Conservation (phyloP, 495 filamentous ascomycete species). For the Podospora fimiseda region DNA sequence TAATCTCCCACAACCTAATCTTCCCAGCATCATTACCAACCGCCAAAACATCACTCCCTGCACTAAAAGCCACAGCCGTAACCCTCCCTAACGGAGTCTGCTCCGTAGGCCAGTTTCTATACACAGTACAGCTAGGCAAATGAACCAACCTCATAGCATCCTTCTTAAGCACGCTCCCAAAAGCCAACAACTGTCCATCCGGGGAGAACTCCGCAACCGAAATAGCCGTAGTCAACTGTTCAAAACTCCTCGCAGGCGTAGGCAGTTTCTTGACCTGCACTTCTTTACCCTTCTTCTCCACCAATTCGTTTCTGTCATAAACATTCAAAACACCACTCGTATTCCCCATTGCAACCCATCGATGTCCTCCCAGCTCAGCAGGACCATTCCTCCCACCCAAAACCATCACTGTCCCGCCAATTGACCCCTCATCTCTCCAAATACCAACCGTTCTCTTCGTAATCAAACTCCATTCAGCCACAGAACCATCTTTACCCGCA, state of each 20-base stretch:
- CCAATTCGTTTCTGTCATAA: constrained; percentile 69
- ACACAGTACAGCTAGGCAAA: constrained; percentile 85
- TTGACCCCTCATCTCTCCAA: constrained; percentile 87
- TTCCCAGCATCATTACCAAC: constrained; percentile 83
- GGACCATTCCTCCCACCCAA: constrained; percentile 61
- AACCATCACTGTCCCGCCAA: constrained; percentile 74
- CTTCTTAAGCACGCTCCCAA: constrained; percentile 77
- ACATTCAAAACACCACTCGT: constrained; percentile 84
- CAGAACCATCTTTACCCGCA: constrained; percentile 76
- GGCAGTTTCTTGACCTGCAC: constrained; percentile 57
- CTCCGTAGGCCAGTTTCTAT: constrained; percentile 91
- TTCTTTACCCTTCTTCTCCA: constrained; percentile 39
- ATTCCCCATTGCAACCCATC: constrained; percentile 83
- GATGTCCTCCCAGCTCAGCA: constrained; percentile 63
- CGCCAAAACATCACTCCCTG: constrained; percentile 62
- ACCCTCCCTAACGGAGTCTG: constrained; percentile 84
- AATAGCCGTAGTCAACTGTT: constrained; percentile 80
- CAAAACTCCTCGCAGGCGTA: constrained; percentile 61
- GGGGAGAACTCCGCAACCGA: constrained; percentile 72
- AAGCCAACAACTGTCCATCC: constrained; percentile 80
- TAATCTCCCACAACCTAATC: constrained; percentile 82
- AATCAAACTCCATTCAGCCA: constrained; percentile 80
- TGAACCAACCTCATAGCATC: constrained; percentile 87
- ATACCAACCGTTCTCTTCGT: constrained; percentile 60
- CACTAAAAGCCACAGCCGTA: constrained; percentile 70